These are phyloP conservation scores for Cytospora paraplurivora DNA, from an alignment of 2,329 filamentous ascomycete genomes.

Conservation along the genomic window DNA sequence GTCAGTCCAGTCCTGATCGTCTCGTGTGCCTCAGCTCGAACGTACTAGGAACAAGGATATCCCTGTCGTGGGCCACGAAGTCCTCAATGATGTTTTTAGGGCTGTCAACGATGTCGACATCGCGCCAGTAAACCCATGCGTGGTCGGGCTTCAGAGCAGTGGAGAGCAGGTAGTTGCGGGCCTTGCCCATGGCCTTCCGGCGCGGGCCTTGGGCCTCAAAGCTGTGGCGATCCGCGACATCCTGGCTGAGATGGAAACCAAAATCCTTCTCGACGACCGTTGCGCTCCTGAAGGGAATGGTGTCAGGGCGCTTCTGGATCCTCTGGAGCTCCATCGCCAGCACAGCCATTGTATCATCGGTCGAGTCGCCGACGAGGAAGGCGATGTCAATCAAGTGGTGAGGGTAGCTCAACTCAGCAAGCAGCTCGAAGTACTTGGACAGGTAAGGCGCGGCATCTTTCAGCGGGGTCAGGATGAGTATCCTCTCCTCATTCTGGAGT, in stretches of 20 bases:
- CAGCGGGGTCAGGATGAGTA: conserved; percentile 90
- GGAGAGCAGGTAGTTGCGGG: conserved; percentile 87
- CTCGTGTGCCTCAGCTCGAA: conserved; percentile 30
- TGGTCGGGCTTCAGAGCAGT: conserved; percentile 88
- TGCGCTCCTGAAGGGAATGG: conserved; percentile 82
- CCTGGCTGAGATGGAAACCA: conserved; percentile 71
- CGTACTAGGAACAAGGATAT: conserved; percentile 93
- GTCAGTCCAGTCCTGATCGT: conserved; percentile 33
- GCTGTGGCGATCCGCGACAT: conserved; percentile 79
- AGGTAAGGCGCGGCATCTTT: conserved; percentile 85
- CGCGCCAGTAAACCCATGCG: conserved; percentile 98
- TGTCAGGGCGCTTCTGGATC: conserved; percentile 79
- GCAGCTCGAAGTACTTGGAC: conserved; percentile 88
- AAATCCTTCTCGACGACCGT: conserved; percentile 92
- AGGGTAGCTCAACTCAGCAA: conserved; percentile 88
- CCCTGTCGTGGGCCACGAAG: conserved; percentile 89
- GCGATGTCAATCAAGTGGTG: conserved; percentile 93
- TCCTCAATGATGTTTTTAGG: conserved; percentile 88
- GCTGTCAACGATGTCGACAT: conserved; percentile 94
- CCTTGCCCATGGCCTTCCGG: conserved; percentile 85
- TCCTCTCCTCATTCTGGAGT: conserved; percentile 76
- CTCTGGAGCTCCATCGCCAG: conserved; percentile 83
- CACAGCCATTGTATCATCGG: conserved; percentile 87
- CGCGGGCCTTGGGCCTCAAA: conserved; percentile 88
- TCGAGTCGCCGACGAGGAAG: conserved; percentile 90